Percentiles rank a stretch among this genome's conserved stretches.
Conservation (phyloP, 768 basidiomycete genomes). For the Mycena rebaudengoi region DNA sequence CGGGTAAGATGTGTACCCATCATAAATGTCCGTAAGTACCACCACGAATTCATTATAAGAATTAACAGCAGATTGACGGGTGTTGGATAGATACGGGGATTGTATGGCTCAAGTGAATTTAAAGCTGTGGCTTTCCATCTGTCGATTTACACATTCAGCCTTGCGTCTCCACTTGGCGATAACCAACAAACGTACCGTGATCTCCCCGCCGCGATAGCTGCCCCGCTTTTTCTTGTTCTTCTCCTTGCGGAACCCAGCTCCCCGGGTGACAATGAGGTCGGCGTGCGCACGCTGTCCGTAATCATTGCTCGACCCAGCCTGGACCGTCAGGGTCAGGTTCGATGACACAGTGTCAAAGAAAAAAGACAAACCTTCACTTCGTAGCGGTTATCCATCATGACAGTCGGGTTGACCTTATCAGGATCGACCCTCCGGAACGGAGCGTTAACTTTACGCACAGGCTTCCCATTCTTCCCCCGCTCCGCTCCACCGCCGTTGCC, state of each 20-base stretch:
- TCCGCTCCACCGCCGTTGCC: neutral
- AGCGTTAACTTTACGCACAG: constrained; percentile 55
- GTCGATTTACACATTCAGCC: constrained; percentile 7
- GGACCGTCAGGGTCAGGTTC: neutral
- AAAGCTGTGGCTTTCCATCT: constrained; percentile 89
- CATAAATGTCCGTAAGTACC: too few relatives aligned
- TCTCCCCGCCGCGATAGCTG: constrained; percentile 93
- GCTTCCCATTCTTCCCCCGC: constrained; percentile 35
- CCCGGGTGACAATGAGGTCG: constrained; percentile 93
- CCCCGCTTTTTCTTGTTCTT: constrained; percentile 99
- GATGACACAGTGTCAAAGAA: neutral
- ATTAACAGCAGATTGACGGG: too few relatives aligned
- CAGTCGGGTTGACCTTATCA: constrained; percentile 54
- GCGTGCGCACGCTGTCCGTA: constrained; percentile 88
- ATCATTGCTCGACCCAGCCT: constrained; percentile 77
- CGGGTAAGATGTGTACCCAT: too few relatives aligned
- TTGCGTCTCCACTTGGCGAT: neutral
- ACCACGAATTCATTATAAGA: too few relatives aligned
- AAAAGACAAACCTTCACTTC: constrained; percentile 69
- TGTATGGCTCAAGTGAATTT: constrained; percentile 62
- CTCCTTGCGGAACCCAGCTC: constrained; percentile 96
- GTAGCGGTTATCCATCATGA: constrained; percentile 77
- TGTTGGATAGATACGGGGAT: neutral
- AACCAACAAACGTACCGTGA: constrained; percentile 69
- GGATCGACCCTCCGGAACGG: constrained; percentile 86